A percentile compares a stretch with the other conserved stretches of the same genome.
Conservation (phyloP, 2,329 filamentous ascomycete genomes). For the Magnaporthiopsis rhizophila region DNA sequence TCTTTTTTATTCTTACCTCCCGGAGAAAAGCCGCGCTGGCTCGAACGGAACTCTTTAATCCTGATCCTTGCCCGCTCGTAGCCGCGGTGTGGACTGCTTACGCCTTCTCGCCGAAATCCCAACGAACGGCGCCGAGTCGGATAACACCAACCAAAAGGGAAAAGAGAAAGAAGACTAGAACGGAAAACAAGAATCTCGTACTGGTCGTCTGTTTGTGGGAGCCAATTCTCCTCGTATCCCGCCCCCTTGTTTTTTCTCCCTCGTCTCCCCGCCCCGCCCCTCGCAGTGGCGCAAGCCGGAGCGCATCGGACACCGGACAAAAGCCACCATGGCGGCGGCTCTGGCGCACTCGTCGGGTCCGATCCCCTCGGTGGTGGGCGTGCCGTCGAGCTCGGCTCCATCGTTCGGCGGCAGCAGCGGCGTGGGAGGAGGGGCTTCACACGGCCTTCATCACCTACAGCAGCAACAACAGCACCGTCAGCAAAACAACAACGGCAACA, state of each 20-base stretch:
- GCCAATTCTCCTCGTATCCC: not conserved
- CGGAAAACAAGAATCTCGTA: not conserved
- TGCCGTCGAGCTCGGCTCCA: not conserved
- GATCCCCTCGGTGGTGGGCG: slow-evolving; percentile 5
- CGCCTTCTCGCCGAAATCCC: not conserved
- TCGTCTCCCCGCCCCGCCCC: not conserved
- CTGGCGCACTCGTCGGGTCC: slow-evolving; percentile 7
- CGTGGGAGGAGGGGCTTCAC: slow-evolving; percentile 1
- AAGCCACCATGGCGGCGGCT: slow-evolving; percentile 7
- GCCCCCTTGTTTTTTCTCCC: not conserved
- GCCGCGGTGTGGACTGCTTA: not conserved
- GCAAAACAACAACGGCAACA: not conserved
- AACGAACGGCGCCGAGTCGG: not conserved
- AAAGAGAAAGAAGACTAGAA: not conserved
- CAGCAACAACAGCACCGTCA: slow-evolving; percentile 2
- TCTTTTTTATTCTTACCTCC: not conserved
- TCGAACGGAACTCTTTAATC: not conserved
- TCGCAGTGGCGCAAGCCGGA: not conserved
- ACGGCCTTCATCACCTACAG: not conserved
- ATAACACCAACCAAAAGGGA: not conserved
- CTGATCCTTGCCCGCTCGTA: not conserved
- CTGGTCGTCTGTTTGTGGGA: not conserved
- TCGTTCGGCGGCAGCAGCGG: not conserved
- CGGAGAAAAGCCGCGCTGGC: not conserved
- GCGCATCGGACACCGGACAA: slow-evolving; percentile 2